Conservation (phyloP, 2,329 filamentous ascomycete genomes). For the Tympanopsis confertula region DNA sequence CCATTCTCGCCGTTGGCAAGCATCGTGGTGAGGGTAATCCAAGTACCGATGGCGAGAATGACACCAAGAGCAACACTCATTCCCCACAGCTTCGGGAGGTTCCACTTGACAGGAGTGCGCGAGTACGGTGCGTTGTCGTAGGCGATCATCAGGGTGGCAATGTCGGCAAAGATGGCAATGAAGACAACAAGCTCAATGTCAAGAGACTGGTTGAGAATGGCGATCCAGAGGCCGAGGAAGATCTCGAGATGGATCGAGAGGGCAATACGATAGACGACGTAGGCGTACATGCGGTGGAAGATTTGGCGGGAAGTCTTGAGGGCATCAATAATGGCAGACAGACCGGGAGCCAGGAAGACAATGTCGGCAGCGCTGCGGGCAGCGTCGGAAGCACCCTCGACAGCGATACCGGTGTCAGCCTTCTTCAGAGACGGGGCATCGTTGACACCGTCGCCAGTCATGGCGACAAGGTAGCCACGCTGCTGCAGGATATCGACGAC, state of each 20-base stretch:
- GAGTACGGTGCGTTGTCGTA: constrained; percentile 89
- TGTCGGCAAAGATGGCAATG: constrained; percentile 89
- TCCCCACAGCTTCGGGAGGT: constrained; percentile 84
- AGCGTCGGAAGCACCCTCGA: constrained; percentile 83
- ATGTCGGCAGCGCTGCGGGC: constrained; percentile 87
- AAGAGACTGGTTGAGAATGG: constrained; percentile 71
- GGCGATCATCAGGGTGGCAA: constrained; percentile 81
- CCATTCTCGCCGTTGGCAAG: constrained; percentile 55
- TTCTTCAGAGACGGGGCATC: constrained; percentile 87
- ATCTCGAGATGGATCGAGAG: constrained; percentile 84
- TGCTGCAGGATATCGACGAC: constrained; percentile 89
- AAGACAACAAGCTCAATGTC: constrained; percentile 85
- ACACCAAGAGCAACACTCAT: constrained; percentile 78
- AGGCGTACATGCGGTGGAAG: constrained; percentile 94
- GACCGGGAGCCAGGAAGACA: constrained; percentile 82
- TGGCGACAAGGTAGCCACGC: constrained; percentile 85
- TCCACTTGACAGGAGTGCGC: constrained; percentile 83
- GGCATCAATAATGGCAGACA: constrained; percentile 84
- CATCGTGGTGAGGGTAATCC: constrained; percentile 82
- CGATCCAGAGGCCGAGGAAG: constrained; percentile 85
- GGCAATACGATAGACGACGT: constrained; percentile 89
- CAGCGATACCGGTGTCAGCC: constrained; percentile 91
- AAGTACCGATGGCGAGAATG: constrained; percentile 71
- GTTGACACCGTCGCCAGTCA: constrained; percentile 95
- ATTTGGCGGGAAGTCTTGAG: constrained; percentile 89